phyloP scores from a whole-genome alignment of 495 filamentous ascomycete species.

The Hyaloscypha finlandica region DNA sequence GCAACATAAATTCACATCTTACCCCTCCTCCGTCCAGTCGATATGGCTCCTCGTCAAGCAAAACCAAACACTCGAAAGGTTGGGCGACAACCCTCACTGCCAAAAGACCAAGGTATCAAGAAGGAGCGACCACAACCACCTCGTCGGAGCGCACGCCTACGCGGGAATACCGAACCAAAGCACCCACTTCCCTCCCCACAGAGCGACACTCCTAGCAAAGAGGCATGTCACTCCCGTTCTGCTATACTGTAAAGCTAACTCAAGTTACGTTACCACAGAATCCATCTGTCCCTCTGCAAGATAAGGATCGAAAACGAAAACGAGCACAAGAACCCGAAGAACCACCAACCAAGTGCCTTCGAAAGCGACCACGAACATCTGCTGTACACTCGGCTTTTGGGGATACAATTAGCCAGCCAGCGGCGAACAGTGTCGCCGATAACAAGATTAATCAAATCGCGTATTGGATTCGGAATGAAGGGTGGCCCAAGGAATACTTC shows the following conservation, averaged over 20 bases:
- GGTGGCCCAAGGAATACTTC: constrained; percentile 38
- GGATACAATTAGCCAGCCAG: no score
- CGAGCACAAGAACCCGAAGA: not conserved
- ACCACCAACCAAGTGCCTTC: not conserved
- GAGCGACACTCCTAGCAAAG: not conserved
- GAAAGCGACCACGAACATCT: not conserved
- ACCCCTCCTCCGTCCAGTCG: no score
- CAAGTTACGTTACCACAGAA: not conserved
- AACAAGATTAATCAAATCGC: no score
- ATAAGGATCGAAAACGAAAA: not conserved
- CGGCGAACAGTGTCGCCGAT: no score
- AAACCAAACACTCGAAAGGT: no score
- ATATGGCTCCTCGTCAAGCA: no score
- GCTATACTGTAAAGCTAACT: not conserved
- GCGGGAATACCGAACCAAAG: not conserved
- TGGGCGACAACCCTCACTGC: no score
- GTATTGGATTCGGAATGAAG: no score
- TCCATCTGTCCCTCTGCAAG: no score
- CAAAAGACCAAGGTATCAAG: not conserved
- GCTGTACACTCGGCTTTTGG: not conserved
- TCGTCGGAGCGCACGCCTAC: not conserved
- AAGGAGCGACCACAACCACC: not conserved
- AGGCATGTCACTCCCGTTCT: not conserved
- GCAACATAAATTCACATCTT: no score
- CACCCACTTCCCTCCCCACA: not conserved